Percentiles rank a stretch among this genome's conserved stretches.
Evolutionary conservation across 176 grass and related monocot genomes (phyloP).

Genomic region (Juncus inflexus): DNA sequence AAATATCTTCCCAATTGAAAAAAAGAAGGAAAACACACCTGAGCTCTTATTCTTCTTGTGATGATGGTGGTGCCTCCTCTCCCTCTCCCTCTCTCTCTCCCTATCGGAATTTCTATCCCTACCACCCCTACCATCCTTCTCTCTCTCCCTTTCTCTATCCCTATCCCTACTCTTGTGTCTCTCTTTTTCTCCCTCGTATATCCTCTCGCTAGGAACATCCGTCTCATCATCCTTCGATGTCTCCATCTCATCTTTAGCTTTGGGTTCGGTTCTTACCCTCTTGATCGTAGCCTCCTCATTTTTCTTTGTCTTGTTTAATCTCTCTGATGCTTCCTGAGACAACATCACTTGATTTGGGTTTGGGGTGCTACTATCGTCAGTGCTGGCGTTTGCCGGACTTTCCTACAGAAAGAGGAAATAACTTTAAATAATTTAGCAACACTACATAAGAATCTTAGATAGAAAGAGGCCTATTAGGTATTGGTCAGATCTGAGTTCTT

Average conservation of each 20-base stretch:
- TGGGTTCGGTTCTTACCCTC: slow-evolving; percentile 32
- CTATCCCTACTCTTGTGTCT: slow-evolving; percentile 46
- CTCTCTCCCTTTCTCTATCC: slow-evolving; percentile 33
- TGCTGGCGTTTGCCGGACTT: slow-evolving; percentile 34
- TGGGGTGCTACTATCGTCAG: slow-evolving; percentile 47
- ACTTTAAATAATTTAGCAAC: too few relatives aligned
- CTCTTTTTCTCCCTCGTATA: slow-evolving; percentile 64
- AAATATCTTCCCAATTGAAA: background rate
- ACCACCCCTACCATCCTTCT: slow-evolving; percentile 41
- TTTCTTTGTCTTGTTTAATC: slow-evolving; percentile 52
- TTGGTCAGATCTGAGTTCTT: too few relatives aligned
- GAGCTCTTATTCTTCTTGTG: slow-evolving; percentile 58
- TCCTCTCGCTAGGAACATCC: slow-evolving; percentile 46
- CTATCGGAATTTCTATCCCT: slow-evolving; percentile 55
- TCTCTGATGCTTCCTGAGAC: slow-evolving; percentile 48
- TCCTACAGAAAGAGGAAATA: slow-evolving; percentile 38
- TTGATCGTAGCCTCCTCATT: slow-evolving; percentile 39
- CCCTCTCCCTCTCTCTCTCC: slow-evolving; percentile 48
- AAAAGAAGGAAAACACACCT: slow-evolving; percentile 35
- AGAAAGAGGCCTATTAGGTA: too few relatives aligned
- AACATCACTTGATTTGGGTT: slow-evolving; percentile 32
- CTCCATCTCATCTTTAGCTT: slow-evolving; percentile 49
- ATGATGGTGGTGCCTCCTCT: slow-evolving; percentile 40
- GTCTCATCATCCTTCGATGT: slow-evolving; percentile 55
- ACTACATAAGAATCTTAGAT: too few relatives aligned